Percentiles rank a stretch among this genome's conserved stretches.
phyloP scores from a whole-genome alignment of 1,139 yeast species.

The Lodderomyces metapsilosis region DNA sequence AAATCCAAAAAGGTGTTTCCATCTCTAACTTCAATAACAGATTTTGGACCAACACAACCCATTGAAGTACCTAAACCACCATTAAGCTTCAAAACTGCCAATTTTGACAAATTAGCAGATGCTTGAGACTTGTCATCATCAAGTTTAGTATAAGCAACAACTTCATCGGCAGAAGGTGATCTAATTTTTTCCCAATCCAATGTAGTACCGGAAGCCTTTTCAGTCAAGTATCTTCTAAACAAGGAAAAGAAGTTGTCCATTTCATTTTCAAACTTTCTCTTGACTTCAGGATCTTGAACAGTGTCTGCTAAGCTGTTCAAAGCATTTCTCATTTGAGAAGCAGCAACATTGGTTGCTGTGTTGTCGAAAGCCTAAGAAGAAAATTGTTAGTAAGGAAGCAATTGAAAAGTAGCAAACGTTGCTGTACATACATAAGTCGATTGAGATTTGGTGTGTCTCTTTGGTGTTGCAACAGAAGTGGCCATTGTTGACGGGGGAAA shows the following conservation, averaged over 20 bases:
- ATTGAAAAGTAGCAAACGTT: neutral
- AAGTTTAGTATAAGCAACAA: conserved; percentile 68
- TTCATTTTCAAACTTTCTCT: conserved; percentile 75
- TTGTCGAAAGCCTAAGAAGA: conserved; percentile 76
- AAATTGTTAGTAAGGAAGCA: conserved; percentile 20
- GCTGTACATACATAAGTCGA: conserved; percentile 56
- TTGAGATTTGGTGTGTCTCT: conserved; percentile 75
- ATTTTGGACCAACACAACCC: conserved; percentile 99
- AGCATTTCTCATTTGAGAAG: conserved; percentile 97
- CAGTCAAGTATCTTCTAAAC: conserved; percentile 87
- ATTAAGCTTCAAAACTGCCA: conserved; percentile 92
- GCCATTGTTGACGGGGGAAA: conserved; percentile 8
- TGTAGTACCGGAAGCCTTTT: conserved; percentile 82
- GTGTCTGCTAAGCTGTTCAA: conserved; percentile 86
- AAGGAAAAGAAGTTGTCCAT: conserved; percentile 94
- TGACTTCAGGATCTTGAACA: conserved; percentile 56
- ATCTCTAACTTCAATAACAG: conserved; percentile 96
- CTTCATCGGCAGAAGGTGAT: conserved; percentile 86
- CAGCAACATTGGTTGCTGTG: conserved; percentile 94
- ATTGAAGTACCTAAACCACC: conserved; percentile 99
- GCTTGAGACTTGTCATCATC: conserved; percentile 25
- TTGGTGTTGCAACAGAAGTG: conserved; percentile 20
- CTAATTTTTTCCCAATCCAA: conserved; percentile 95
- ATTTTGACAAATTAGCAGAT: conserved; percentile 61
- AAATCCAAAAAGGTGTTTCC: conserved; percentile 96